Evolutionary conservation across 768 basidiomycete species (phyloP), one percentile per base, ranked within the genome.

Genomic region (Rhodosporidiobolus odoratus): DNA sequence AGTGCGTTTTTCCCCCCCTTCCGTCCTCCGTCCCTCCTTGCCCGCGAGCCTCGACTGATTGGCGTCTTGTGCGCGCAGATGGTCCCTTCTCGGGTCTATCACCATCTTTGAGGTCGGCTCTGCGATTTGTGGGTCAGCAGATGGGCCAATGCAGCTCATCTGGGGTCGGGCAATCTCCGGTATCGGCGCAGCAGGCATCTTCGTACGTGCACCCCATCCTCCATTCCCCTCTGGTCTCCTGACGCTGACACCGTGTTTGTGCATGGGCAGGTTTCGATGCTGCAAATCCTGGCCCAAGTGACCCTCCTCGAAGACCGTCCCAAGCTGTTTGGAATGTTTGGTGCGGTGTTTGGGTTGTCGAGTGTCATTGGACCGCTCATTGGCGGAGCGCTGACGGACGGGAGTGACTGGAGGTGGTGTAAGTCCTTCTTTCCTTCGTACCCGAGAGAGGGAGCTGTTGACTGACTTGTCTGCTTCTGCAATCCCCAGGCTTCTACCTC

Each of bases 161-260:
- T 77, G 83, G 58, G 84, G 84, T 16, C 77, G 84, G 25, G 83
- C 84, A 0, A 73, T 85, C 45, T 78, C 81, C 4, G 84, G 84
- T 19, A 66, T 83, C 4, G 84, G 84, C 3, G 83, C 81, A 1
- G 80, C 82, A 2, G 83, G 83, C 43, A 78, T 82, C 58, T 79
- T 82, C 61, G 66, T 75, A 21, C n/a, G 62, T 50, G 50, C 4
- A 21, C 8, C 25, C 5, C 19, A 8, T 19, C 30, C 6, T 10
- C 48, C 48, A 23, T 50, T 53, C 30, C 30, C 52, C 10, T 53
- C 27, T 27, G n/a, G n/a, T n/a, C 32, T 30, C 30, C 52, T 53
- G 9, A 9, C 15, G 6, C 52, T 53, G 5, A 59, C 15, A 30
- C 27, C 4, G 19, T 13, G 15, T 27, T 52, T 30, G 16, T 62